Percentiles rank a stretch among this genome's conserved stretches.
These are phyloP conservation scores for Penicillium cosmopolitanum DNA, from an alignment of 495 filamentous ascomycete genomes.

Conservation along the genomic window DNA sequence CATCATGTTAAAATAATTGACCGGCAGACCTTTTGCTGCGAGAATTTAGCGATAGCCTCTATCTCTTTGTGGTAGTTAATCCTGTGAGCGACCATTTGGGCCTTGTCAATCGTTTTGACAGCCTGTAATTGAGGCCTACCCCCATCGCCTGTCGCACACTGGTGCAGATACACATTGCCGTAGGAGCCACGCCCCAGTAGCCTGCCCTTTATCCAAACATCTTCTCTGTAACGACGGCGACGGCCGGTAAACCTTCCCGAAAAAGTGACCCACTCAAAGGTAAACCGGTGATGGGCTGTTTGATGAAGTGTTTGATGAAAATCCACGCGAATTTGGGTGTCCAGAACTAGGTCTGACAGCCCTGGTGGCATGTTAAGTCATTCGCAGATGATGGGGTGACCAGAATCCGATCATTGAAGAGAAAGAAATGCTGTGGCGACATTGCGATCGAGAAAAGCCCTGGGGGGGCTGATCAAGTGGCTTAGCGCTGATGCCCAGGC, in stretches of 20 bases:
- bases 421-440: too few species aligned
- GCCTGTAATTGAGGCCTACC: neutral
- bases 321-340: constrained; percentile 2
- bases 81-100: neutral
- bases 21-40: constrained; percentile 16
- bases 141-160: neutral
- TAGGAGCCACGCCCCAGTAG: neutral
- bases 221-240: neutral
- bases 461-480: too few species aligned
- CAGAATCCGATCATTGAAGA: neutral
- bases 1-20: neutral
- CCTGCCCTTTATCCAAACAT: neutral
- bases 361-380: neutral
- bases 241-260: neutral
- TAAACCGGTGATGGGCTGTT: neutral
- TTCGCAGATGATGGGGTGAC: neutral
- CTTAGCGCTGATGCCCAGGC: too few species aligned
- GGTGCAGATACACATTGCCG: constrained; percentile 1
- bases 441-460: too few species aligned
- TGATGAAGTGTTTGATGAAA: neutral
- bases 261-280: neutral
- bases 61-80: constrained; percentile 18
- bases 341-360: neutral
- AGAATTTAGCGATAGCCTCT: constrained; percentile 23
- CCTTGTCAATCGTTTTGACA: constrained; percentile 1